A percentile compares a stretch with the other conserved stretches of the same genome.
phyloP scores from a whole-genome alignment of 306 rosid species.

The Comarum palustre region DNA sequence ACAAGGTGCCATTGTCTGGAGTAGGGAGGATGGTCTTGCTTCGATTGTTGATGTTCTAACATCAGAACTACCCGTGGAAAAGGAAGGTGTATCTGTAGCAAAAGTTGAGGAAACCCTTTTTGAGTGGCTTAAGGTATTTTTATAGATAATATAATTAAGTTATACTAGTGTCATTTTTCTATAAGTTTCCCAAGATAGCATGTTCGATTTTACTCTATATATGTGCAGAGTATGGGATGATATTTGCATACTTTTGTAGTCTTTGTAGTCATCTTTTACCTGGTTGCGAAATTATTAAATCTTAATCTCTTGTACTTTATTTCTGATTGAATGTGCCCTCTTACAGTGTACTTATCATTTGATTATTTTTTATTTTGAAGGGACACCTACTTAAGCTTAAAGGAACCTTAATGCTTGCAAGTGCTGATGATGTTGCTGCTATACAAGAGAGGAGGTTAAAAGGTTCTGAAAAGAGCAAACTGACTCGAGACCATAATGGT shows the following conservation, averaged over 20 bases:
- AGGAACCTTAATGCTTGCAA: slow-evolving; percentile 94
- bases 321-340: slow-evolving; percentile 24
- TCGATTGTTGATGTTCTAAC: slow-evolving; percentile 78
- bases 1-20: slow-evolving; percentile 96
- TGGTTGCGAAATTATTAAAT: slow-evolving; percentile 18
- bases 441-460: slow-evolving; percentile 81
- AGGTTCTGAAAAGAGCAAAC: slow-evolving; percentile 89
- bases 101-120: slow-evolving; percentile 92
- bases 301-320: slow-evolving; percentile 10
- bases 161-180: background rate
- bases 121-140: slow-evolving; percentile 88
- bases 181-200: background rate
- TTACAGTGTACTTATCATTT: slow-evolving; percentile 25
- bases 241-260: slow-evolving; percentile 9
- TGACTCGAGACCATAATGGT: slow-evolving; percentile 99
- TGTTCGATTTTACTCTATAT: background rate
- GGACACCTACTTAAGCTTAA: slow-evolving; percentile 91
- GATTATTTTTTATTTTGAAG: slow-evolving; percentile 44
- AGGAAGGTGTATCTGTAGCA: slow-evolving; percentile 78
- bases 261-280: slow-evolving; percentile 16
- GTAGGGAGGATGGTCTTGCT: slow-evolving; percentile 97
- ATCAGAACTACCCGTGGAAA: slow-evolving; percentile 86
- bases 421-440: slow-evolving; percentile 77
- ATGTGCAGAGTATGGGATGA: background rate
- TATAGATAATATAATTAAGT: slow-evolving; percentile 15